Base-by-base conservation (phyloP, 306 rosid genomes). In the Trifolium repens region DNA sequence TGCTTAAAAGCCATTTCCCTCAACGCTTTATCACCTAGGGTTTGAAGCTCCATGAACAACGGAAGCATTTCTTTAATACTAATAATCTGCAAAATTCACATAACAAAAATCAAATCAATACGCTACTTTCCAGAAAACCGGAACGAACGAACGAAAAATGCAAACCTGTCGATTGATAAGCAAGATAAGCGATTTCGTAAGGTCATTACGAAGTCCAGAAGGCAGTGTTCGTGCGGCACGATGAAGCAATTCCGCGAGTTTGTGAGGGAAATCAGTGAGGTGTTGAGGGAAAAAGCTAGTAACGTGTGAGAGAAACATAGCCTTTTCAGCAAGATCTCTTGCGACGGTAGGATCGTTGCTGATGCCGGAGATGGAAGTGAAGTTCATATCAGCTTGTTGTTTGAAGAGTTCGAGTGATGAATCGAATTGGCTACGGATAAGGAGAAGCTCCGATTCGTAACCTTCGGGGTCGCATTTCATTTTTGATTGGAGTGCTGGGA, bases 401-500 rank as follows among this genome's bases (percentile, higher is more conserved):
- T 85, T 75, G 43, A 88, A 94, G 72, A 94, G 90, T 58, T 90
- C 94, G 6, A 88, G 49, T 0, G 91, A 88, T 1, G 98, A 88
- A 55, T 85, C 70, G 81, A 94, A 94, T 58, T 94, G 97, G 80
- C 67, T 81, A 68, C 80, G 85, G 39, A 93, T 40, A 7, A 88
- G 87, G 13, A 85, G 72, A 0, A 93, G 85, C 86, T 94, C 97
- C 13, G 88, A 72, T 46, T 84, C 89, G 50, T 94, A 94, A 26
- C 98, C 96, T 76, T 88, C 94, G 0, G 93, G 98, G 19, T 94
- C 98, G 64, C 91, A 85, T 83, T 94, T 91, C 96, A 94, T 91
- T 82, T 88, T 94, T 3, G 96, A 88, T 67, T 90, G 98, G 4
- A 94, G 89, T 0, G 80, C 3, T 1, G 85, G 83, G 0, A 94